Conservation (phyloP, 345 rosid genomes). For the Rhizophora apiculata region DNA sequence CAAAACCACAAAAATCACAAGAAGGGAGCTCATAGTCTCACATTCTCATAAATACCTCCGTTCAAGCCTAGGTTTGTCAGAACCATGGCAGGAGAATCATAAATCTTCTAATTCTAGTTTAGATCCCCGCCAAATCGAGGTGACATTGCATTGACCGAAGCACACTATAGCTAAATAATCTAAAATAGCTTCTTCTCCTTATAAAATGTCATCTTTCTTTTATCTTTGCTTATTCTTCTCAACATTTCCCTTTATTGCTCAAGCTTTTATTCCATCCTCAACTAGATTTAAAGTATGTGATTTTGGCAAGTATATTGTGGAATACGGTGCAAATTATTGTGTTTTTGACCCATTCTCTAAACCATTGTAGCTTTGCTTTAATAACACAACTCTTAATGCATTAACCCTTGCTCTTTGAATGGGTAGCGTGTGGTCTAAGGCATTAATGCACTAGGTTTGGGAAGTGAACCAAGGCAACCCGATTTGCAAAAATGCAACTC, state of each 20-base stretch:
- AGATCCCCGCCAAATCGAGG: too few relatives aligned
- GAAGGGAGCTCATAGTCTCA: too few relatives aligned
- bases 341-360: slow-evolving; percentile 1
- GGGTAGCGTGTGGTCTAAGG: slow-evolving; percentile 6
- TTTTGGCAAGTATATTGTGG: slow-evolving; percentile 24
- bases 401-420: slow-evolving; percentile 18
- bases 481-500: slow-evolving; percentile 52
- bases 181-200: too few relatives aligned
- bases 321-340: slow-evolving; percentile 27
- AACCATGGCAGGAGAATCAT: too few relatives aligned
- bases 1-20: too few relatives aligned
- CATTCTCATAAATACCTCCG: too few relatives aligned
- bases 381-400: slow-evolving; percentile 15
- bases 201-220: background rate
- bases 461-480: slow-evolving; percentile 69
- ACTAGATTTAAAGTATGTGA: slow-evolving; percentile 24
- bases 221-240: background rate
- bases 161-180: too few relatives aligned
- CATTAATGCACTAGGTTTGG: slow-evolving; percentile 41
- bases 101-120: too few relatives aligned
- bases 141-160: too few relatives aligned
- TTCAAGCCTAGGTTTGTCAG: too few relatives aligned
- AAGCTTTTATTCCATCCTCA: slow-evolving; percentile 22
- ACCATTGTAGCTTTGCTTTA: slow-evolving; percentile 42
- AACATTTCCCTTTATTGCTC: background rate